Evolutionary conservation across 192 early-diverging fungal genomes (phyloP).

Genomic region (Backusella circina): DNA sequence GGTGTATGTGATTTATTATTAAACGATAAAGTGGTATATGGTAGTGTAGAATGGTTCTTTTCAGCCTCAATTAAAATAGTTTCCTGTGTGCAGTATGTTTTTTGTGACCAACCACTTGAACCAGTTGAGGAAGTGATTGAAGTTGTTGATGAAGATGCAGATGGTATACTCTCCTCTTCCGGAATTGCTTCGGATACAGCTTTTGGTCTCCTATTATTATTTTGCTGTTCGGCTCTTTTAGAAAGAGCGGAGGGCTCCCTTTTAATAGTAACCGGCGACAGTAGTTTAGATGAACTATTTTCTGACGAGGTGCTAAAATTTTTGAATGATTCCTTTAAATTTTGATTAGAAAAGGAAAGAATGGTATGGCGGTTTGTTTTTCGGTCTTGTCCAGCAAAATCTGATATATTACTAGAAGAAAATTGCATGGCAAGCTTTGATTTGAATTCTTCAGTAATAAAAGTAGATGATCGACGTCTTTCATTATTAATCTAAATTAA

Average conservation of each 20-base stretch:
- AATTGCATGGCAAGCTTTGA: conserved; percentile 26
- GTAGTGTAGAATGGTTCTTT: not conserved
- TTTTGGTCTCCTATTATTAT: not conserved
- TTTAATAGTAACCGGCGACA: not conserved
- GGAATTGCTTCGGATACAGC: not conserved
- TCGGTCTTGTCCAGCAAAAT: conserved; percentile 17
- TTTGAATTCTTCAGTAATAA: conserved; percentile 29
- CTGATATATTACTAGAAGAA: conserved; percentile 22
- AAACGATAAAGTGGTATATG: not conserved
- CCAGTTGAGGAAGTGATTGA: not conserved
- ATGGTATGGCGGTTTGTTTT: not conserved
- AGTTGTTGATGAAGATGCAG: not conserved
- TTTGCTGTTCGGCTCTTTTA: not conserved
- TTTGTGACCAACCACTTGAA: not conserved
- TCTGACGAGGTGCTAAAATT: not conserved
- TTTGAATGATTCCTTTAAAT: not conserved
- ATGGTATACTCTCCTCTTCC: not conserved
- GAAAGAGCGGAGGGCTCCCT: not conserved
- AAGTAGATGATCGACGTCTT: not conserved
- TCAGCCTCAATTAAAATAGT: not conserved
- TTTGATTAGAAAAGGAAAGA: not conserved
- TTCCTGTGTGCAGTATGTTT: not conserved
- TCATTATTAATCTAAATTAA: not conserved
- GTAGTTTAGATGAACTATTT: not conserved
- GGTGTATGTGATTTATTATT: not conserved